Evolutionary conservation across 2,329 filamentous ascomycete species (phyloP), one percentile per base, ranked within the genome.

Genomic region (Nigrospora osmanthi): DNA sequence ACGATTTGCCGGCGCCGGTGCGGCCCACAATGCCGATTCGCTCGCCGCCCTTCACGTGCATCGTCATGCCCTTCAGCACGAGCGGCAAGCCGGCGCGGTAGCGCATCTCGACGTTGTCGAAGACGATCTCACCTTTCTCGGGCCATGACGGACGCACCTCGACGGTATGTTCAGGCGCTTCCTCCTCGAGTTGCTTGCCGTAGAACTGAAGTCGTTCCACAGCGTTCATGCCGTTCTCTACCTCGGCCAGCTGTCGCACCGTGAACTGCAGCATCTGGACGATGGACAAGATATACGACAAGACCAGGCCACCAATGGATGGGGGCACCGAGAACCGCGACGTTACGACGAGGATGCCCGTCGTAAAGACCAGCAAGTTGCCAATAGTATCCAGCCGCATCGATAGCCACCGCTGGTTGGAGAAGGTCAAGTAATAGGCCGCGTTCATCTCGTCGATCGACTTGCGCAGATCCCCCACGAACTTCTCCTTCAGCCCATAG

Each of bases 151-250:
- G 69, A 15, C 81, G 78, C 3, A 95, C 79, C 6, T 89, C 79
- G 40, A 83, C 63, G 36, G 87, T 83, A 56, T 90, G 86, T 2
- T 90, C 72, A 0, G 90, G 88, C 0, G 91, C 88, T 64, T 97
- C 93, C 60, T 95, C 85, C 51, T 95, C 89, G 5, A 98, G 77
- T 54, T 87, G 67, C 1, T 80, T 88, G 44, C 88, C 90, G 61
- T 97, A 97, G 69, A 95, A 89, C 61, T 89, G 82, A 32, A 97
- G 73, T 41, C 93, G 84, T 67, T 97, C 91, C 0, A 94, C 93
- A 0, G 90, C 84, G 62, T 96, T 97, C 91, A 97, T 97, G 59
- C 90, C 89, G 66, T 96, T 97, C 65, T 97, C 91, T 10, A 97
- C 89, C 64, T 96, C 91, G 23, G 91, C 91, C 9, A 96, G 75